Percentiles rank a stretch among this genome's conserved stretches.
Evolutionary conservation across 2,329 filamentous ascomycete genomes (phyloP).

Genomic region (Neoscytalidium dimidiatum): DNA sequence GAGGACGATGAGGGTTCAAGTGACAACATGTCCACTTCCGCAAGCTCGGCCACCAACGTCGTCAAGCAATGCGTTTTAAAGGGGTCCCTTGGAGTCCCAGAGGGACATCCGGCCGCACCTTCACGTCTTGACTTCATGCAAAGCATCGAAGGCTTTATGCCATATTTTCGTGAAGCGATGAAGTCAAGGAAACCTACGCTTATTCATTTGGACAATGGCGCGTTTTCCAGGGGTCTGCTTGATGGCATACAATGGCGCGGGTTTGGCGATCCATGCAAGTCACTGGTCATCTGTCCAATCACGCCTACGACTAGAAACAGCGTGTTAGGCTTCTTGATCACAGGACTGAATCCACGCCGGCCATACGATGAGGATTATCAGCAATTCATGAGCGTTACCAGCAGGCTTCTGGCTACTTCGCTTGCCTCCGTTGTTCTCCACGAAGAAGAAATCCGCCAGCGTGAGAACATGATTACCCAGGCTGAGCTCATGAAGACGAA

Average conservation of each 20-base stretch:
- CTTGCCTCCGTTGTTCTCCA: slow-evolving; percentile 43
- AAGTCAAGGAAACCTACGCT: slow-evolving; percentile 31
- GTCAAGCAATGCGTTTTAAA: slow-evolving; percentile 27
- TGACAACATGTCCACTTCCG: slow-evolving; percentile 59
- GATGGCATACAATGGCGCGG: slow-evolving; percentile 34
- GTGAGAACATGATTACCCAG: slow-evolving; percentile 34
- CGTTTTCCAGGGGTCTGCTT: slow-evolving; percentile 29
- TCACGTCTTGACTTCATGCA: slow-evolving; percentile 26
- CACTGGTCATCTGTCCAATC: slow-evolving; percentile 39
- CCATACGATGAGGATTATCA: slow-evolving; percentile 42
- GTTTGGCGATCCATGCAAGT: slow-evolving; percentile 38
- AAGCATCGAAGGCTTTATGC: slow-evolving; percentile 24
- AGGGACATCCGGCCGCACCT: slow-evolving; percentile 28
- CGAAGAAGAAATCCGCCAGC: slow-evolving; percentile 38
- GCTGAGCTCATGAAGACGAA: slow-evolving; percentile 37
- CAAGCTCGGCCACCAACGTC: not conserved
- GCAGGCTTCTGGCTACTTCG: slow-evolving; percentile 40
- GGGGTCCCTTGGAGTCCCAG: slow-evolving; percentile 25
- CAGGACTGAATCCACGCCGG: slow-evolving; percentile 41
- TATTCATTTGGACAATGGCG: slow-evolving; percentile 32
- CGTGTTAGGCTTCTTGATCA: slow-evolving; percentile 41
- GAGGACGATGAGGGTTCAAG: slow-evolving; percentile 63
- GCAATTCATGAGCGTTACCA: slow-evolving; percentile 38
- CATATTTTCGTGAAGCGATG: slow-evolving; percentile 34
- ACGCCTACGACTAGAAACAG: slow-evolving; percentile 36